A percentile compares a stretch with the other conserved stretches of the same genome.
phyloP scores from a whole-genome alignment of 257 asterid species.

The Leonotis leonurus region DNA sequence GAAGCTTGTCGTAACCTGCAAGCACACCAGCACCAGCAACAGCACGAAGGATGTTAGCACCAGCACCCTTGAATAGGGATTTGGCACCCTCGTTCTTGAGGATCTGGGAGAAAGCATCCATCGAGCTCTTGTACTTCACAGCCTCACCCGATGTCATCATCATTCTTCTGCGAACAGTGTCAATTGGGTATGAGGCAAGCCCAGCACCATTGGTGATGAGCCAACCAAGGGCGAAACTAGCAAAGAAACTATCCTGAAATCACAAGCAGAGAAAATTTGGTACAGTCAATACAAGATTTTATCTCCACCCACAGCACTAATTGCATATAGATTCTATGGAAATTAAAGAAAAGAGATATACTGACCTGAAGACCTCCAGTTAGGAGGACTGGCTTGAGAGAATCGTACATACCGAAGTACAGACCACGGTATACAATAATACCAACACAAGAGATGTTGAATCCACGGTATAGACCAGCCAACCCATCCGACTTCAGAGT shows the following conservation, averaged over 20 bases:
- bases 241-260: constrained; percentile 85
- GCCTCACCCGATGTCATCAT: constrained; percentile 98
- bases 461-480: constrained; percentile 93
- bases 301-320: no score
- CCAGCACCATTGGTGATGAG: constrained; percentile 92
- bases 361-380: constrained; percentile 71
- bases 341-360: background rate
- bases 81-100: constrained; percentile 77
- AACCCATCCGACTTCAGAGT: constrained; percentile 63
- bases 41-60: constrained; percentile 90
- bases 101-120: constrained; percentile 70
- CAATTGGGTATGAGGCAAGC: constrained; percentile 85
- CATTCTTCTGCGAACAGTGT: constrained; percentile 91
- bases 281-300: no score
- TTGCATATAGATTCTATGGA: no score
- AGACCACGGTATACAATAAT: constrained; percentile 83
- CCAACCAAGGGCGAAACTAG: constrained; percentile 94
- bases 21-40: constrained; percentile 95
- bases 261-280: no score
- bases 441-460: constrained; percentile 87
- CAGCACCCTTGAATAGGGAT: constrained; percentile 87
- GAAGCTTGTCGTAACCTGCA: constrained; percentile 90
- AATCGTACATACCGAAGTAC: constrained; percentile 82
- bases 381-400: constrained; percentile 74
- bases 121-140: constrained; percentile 82